Base-by-base conservation (phyloP, 164 flowering plant genomes). In the Vitis rupestris region DNA sequence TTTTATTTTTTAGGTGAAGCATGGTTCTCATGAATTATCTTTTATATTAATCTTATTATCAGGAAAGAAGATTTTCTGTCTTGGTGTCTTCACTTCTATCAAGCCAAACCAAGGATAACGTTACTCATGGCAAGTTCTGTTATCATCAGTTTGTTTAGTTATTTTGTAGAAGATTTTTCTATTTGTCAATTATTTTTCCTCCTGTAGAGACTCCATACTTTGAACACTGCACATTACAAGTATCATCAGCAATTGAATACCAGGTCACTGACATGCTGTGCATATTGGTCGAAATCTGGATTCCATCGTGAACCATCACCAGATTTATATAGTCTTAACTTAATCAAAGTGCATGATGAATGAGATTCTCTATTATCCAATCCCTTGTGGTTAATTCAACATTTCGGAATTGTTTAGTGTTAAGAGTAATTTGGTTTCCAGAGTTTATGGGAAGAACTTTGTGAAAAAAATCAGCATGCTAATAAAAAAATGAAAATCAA, bases 51-150 rank as follows among this genome's bases (percentile, higher is more conserved):
- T 76, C 3, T 60, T 37, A 50, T 50, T 73, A 60, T 70, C 84
- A 95, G 98, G 98, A 93, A 81, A 88, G 96, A 80, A 86, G 99
- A 76, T 96, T 96, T 82, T 94, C 98, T 17, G 87, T 93, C 55
- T 75, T 96, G 78, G 82, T 80, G 57, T 88, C 94, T n/a, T 86
- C 98, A 50, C 97, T 96, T 59, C 80, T 96, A 13, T 96, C 99
- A 67, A 96, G 99, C 84, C 99, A 96, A 81, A 96, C 99, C 53
- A 96, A 96, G 82, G 99, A 96, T 80, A 81, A 78, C 60, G 91
- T 93, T 47, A 96, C 82, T 65, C 93, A 91, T 88, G 98, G 98
- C 83, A 87, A 87, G 98, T 91, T 74, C 70, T 58, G 44, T 67
- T 61, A 65, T 31, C 23, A 23, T 19, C 50, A 70, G 27, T 13